Conservation (phyloP, 2,329 filamentous ascomycete genomes). For the Fusarium verrucosum region DNA sequence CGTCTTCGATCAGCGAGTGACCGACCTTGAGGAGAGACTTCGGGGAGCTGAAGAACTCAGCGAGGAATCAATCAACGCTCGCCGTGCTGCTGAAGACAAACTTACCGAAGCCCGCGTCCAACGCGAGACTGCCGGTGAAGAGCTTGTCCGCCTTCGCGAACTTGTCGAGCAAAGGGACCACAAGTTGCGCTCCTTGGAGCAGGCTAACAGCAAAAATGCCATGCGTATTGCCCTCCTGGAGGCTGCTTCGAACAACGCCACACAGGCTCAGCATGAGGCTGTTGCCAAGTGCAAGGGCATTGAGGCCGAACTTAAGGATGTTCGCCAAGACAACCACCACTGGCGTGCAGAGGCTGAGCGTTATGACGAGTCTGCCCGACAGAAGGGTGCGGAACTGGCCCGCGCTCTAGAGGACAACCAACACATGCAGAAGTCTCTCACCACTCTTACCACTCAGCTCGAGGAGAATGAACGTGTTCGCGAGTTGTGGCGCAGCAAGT, state of each 20-base stretch:
- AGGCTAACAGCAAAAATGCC: slow-evolving; percentile 61
- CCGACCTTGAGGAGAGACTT: slow-evolving; percentile 75
- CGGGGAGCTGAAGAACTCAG: slow-evolving; percentile 69
- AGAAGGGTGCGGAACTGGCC: slow-evolving; percentile 59
- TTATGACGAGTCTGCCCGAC: slow-evolving; percentile 61
- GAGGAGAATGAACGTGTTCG: slow-evolving; percentile 87
- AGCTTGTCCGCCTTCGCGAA: slow-evolving; percentile 73
- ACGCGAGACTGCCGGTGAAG: slow-evolving; percentile 74
- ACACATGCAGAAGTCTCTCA: slow-evolving; percentile 77
- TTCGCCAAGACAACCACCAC: slow-evolving; percentile 66
- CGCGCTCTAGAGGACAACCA: slow-evolving; percentile 69
- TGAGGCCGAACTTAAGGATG: slow-evolving; percentile 65
- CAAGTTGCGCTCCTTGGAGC: slow-evolving; percentile 69
- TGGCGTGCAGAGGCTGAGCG: slow-evolving; percentile 71
- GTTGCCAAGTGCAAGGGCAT: slow-evolving; percentile 63
- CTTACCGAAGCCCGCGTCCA: slow-evolving; percentile 77
- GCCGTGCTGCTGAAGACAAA: slow-evolving; percentile 76
- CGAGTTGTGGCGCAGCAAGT: slow-evolving; percentile 84
- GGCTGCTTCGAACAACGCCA: slow-evolving; percentile 67
- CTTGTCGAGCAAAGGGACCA: slow-evolving; percentile 75
- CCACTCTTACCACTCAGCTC: slow-evolving; percentile 78
- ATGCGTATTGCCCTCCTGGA: slow-evolving; percentile 75
- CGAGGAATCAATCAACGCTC: slow-evolving; percentile 70
- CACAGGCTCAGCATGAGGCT: slow-evolving; percentile 64
- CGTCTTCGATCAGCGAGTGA: slow-evolving; percentile 67